Evolutionary conservation across 257 asterid genomes (phyloP).

Genomic region (Capsicum chinense): DNA sequence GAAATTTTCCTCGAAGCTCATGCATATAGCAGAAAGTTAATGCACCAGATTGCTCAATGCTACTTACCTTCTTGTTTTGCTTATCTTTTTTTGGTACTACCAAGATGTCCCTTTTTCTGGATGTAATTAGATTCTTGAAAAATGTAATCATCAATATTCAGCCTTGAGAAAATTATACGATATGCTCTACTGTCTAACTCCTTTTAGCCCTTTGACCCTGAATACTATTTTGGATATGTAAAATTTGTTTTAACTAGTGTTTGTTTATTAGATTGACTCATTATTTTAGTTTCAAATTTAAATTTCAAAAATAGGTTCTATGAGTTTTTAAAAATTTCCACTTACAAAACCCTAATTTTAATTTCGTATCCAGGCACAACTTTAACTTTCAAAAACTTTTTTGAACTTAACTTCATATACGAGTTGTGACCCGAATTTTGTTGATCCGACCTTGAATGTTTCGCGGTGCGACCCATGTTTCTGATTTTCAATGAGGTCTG

Average conservation of each 20-base stretch:
- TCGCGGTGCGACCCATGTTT: too few species aligned
- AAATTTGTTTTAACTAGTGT: not conserved
- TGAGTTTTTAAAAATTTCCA: too few species aligned
- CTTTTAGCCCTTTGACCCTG: not conserved
- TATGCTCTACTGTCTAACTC: not conserved
- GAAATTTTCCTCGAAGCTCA: too few species aligned
- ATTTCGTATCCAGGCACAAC: too few species aligned
- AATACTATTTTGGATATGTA: not conserved
- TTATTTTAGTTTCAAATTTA: not conserved
- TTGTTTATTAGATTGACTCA: not conserved
- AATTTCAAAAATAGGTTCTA: too few species aligned
- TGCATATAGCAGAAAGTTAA: too few species aligned
- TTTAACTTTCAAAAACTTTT: too few species aligned
- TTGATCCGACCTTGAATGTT: too few species aligned
- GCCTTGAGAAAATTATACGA: not conserved
- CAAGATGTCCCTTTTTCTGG: not conserved
- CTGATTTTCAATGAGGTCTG: too few species aligned
- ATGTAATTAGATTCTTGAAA: slow-evolving; percentile 2
- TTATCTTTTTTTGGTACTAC: not conserved
- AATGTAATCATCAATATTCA: slow-evolving; percentile 5
- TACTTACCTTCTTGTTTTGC: not conserved
- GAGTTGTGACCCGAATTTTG: too few species aligned
- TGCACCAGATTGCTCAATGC: not conserved
- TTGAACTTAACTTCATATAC: not conserved
- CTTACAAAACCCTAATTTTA: too few species aligned